phyloP scores from a whole-genome alignment of 257 asterid genomes.

The Avicennia marina region DNA sequence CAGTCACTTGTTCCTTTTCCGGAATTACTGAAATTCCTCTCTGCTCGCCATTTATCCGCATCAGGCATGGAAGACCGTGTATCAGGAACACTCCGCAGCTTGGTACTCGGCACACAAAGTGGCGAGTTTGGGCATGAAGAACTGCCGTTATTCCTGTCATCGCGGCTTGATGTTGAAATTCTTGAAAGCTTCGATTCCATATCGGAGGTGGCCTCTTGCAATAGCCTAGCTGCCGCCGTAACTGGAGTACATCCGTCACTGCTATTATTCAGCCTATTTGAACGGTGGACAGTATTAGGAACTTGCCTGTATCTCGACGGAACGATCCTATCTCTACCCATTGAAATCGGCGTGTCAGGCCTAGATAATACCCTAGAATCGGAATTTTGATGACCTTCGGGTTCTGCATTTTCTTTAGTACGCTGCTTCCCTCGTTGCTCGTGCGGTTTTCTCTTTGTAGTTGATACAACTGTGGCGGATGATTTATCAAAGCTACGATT shows the following conservation, averaged over 20 bases:
- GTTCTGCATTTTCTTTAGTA: slow-evolving; percentile 26
- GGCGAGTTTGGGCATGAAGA: slow-evolving; percentile 57
- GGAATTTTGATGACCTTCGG: slow-evolving; percentile 16
- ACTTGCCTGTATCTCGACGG: slow-evolving; percentile 49
- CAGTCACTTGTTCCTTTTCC: slow-evolving; percentile 24
- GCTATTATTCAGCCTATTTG: slow-evolving; percentile 23
- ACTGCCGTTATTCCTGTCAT: slow-evolving; percentile 24
- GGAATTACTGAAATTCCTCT: slow-evolving; percentile 27
- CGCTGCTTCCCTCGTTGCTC: slow-evolving; percentile 25
- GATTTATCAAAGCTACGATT: slow-evolving; percentile 19
- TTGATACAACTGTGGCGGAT: slow-evolving; percentile 2
- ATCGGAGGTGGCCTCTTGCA: slow-evolving; percentile 49
- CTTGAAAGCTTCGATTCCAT: slow-evolving; percentile 34
- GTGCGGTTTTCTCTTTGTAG: slow-evolving; percentile 22
- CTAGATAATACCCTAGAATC: slow-evolving; percentile 28
- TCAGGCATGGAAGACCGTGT: slow-evolving; percentile 48
- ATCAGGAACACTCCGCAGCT: slow-evolving; percentile 25
- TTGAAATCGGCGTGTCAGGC: slow-evolving; percentile 46
- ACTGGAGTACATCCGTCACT: slow-evolving; percentile 23
- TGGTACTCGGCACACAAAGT: slow-evolving; percentile 25
- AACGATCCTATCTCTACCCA: slow-evolving; percentile 36
- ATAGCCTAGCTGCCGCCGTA: slow-evolving; percentile 50
- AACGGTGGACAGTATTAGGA: slow-evolving; percentile 27
- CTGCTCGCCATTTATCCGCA: slow-evolving; percentile 46
- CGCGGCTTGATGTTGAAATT: slow-evolving; percentile 27